Evolutionary conservation across 2,329 filamentous ascomycete genomes (phyloP).

Genomic region (Berkeleyomyces rouxiae): DNA sequence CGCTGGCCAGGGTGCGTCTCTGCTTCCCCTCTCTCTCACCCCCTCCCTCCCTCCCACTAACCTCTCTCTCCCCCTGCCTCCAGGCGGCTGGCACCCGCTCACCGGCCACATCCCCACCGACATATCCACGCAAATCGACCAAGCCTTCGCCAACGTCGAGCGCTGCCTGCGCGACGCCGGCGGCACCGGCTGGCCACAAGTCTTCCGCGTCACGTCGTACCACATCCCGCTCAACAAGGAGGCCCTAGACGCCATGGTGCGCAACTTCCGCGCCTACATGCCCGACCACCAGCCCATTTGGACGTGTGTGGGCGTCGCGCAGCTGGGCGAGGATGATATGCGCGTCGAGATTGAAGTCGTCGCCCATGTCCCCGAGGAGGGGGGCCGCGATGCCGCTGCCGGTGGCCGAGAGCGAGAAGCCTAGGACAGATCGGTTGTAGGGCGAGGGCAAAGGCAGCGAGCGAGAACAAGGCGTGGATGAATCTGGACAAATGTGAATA

Average conservation of each 20-base stretch:
- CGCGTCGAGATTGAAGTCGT: slow-evolving; percentile 41
- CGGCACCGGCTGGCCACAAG: slow-evolving; percentile 39
- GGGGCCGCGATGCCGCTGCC: slow-evolving; percentile 9
- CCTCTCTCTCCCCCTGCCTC: background rate
- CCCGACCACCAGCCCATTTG: slow-evolving; percentile 36
- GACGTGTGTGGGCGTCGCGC: slow-evolving; percentile 35
- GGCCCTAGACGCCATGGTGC: slow-evolving; percentile 25
- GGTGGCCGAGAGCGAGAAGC: background rate
- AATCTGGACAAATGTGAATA: too few relatives aligned
- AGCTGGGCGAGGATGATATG: slow-evolving; percentile 34
- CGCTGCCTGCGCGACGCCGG: slow-evolving; percentile 33
- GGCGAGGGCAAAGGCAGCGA: too few relatives aligned
- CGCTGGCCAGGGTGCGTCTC: slow-evolving; percentile 28
- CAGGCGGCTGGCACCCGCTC: slow-evolving; percentile 18
- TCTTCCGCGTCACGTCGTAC: slow-evolving; percentile 32
- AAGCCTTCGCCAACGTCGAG: slow-evolving; percentile 42
- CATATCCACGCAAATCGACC: slow-evolving; percentile 30
- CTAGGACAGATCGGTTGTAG: background rate
- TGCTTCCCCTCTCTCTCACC: background rate
- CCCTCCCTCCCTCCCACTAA: background rate
- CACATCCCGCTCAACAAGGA: slow-evolving; percentile 27
- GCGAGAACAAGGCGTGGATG: too few relatives aligned
- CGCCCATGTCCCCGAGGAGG: slow-evolving; percentile 27
- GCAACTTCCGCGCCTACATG: slow-evolving; percentile 33
- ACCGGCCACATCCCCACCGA: slow-evolving; percentile 20